A percentile compares a stretch with the other conserved stretches of the same genome.
Evolutionary conservation across 176 grass and related monocot genomes (phyloP).

Genomic region (Triticum monococcum): DNA sequence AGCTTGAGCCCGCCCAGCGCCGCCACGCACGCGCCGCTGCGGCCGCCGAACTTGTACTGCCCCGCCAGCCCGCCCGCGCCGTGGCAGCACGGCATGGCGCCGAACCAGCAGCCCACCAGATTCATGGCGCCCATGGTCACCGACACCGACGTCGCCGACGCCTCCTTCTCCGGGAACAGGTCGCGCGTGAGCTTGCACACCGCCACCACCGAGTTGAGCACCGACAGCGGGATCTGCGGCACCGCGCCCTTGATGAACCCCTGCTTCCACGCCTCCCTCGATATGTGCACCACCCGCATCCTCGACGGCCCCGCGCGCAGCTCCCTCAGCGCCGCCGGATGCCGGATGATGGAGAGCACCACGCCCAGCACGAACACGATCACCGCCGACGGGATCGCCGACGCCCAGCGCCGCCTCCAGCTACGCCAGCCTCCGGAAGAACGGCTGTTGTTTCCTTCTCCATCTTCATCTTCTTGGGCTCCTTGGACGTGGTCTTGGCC

Average conservation of each 20-base stretch:
- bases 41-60: constrained; percentile 77
- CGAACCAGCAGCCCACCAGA: constrained; percentile 91
- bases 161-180: constrained; percentile 60
- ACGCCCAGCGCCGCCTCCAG: constrained; percentile 16
- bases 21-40: constrained; percentile 70
- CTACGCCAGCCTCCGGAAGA: neutral
- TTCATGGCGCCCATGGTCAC: constrained; percentile 89
- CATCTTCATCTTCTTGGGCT: neutral
- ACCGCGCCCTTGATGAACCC: constrained; percentile 78
- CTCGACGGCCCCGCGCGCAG: constrained; percentile 52
- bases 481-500: constrained; percentile 32
- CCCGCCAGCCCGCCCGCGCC: constrained; percentile 84
- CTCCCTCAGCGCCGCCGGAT: constrained; percentile 62
- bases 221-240: constrained; percentile 72
- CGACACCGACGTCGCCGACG: constrained; percentile 66
- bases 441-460: neutral
- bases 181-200: constrained; percentile 86
- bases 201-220: constrained; percentile 90
- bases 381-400: constrained; percentile 59
- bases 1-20: constrained; percentile 70
- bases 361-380: constrained; percentile 75
- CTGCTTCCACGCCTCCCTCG: constrained; percentile 66
- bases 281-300: constrained; percentile 58
- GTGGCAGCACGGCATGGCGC: constrained; percentile 94
- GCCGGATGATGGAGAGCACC: constrained; percentile 53